These are phyloP conservation scores for Saxophila tyrrhenica DNA, from an alignment of 495 filamentous ascomycete species.

Conservation along the genomic window DNA sequence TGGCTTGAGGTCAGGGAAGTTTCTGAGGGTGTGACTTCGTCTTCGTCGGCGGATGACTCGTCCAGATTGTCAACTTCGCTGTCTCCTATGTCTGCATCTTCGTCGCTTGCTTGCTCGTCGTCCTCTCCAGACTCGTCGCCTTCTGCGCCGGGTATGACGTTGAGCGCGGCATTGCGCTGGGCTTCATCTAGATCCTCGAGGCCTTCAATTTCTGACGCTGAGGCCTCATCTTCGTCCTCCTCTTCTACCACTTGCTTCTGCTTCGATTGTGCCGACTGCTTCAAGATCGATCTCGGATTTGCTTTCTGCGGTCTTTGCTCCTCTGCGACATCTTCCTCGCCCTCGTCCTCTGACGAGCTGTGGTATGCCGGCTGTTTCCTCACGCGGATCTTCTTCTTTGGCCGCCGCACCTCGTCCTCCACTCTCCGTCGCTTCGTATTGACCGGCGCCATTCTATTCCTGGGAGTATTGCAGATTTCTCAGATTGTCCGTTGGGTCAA, in stretches of 20 bases:
- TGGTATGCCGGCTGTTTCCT: conserved; percentile 60
- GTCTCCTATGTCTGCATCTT: conserved; percentile 28
- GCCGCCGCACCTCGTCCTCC: conserved; percentile 24
- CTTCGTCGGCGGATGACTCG: conserved; percentile 39
- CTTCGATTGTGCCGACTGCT: conserved; percentile 18
- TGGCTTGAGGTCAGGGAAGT: conserved; percentile 7
- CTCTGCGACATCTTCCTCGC: not conserved
- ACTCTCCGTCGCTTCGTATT: conserved; percentile 21
- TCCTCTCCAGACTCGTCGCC: conserved; percentile 33
- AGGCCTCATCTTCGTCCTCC: conserved; percentile 12
- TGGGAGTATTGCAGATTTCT: too few relatives aligned
- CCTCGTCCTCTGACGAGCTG: conserved; percentile 47
- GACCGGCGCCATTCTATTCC: conserved; percentile 10
- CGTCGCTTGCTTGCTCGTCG: conserved; percentile 26
- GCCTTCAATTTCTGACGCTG: conserved; percentile 10
- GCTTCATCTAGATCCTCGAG: conserved; percentile 26
- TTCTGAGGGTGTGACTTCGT: conserved; percentile 19
- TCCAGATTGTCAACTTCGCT: conserved; percentile 53
- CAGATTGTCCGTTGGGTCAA: not conserved
- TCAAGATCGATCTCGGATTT: conserved; percentile 29
- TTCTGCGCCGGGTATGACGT: conserved; percentile 29
- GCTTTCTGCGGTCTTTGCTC: not conserved
- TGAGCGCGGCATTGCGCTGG: conserved; percentile 22
- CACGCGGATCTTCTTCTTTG: conserved; percentile 41
- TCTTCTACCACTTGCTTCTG: not conserved